A percentile compares a stretch with the other conserved stretches of the same genome.
phyloP scores from a whole-genome alignment of 1,284 basidiomycete species.

The Sutorius eximius region DNA sequence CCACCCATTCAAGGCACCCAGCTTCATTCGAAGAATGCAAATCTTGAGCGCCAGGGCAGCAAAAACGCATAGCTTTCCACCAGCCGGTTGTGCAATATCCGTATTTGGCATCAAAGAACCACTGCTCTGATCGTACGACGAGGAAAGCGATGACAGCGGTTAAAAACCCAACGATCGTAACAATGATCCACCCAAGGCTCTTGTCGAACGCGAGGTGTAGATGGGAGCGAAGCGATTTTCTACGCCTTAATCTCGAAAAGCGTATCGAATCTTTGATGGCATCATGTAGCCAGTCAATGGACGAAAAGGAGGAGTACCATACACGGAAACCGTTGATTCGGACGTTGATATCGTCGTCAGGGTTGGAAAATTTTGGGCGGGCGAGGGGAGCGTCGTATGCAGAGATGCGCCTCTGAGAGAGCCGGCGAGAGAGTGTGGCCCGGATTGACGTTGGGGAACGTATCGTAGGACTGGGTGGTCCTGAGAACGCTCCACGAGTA shows the following conservation, averaged over 20 bases:
- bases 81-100: conserved; percentile 78
- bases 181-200: conserved; percentile 87
- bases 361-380: conserved; percentile 30
- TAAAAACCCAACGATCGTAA: conserved; percentile 82
- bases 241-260: conserved; percentile 65
- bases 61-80: conserved; percentile 81
- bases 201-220: conserved; percentile 77
- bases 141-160: conserved; percentile 86
- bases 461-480: conserved; percentile 17
- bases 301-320: conserved; percentile 87
- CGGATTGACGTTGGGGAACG: conserved; percentile 19
- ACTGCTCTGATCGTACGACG: conserved; percentile 85
- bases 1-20: conserved; percentile 70
- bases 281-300: conserved; percentile 91
- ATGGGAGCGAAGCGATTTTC: conserved; percentile 71
- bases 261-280: conserved; percentile 88
- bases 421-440: conserved; percentile 31
- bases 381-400: conserved; percentile 64
- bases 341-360: conserved; percentile 56
- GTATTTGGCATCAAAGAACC: conserved; percentile 92
- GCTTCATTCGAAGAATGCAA: conserved; percentile 34
- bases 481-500: conserved; percentile 16
- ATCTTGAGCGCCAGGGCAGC: conserved; percentile 57
- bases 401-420: conserved; percentile 61
- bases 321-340: conserved; percentile 85